Percentiles rank a stretch among this genome's conserved stretches.
phyloP scores from a whole-genome alignment of 805 yeast genomes.

The Nakazawaea ernobii region DNA sequence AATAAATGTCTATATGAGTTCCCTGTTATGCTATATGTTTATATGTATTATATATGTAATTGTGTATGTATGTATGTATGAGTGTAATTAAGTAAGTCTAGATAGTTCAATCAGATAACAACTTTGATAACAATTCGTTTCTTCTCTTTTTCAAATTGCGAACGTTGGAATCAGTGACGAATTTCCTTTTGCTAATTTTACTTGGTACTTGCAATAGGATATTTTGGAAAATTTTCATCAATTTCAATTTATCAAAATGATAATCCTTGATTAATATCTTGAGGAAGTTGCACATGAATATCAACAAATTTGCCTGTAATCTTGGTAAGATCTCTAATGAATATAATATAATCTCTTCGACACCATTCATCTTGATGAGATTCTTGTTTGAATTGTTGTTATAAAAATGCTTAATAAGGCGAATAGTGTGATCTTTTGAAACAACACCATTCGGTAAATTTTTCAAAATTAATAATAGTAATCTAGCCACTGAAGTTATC shows the following conservation, averaged over 20 bases:
- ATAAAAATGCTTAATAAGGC: slow-evolving; percentile 15
- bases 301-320: slow-evolving; percentile 34
- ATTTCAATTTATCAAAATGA: slow-evolving; percentile 16
- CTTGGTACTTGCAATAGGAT: slow-evolving; percentile 25
- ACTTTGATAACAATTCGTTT: slow-evolving; percentile 20
- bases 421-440: slow-evolving; percentile 23
- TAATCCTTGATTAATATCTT: slow-evolving; percentile 12
- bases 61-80: background rate
- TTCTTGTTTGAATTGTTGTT: background rate
- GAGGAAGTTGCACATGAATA: slow-evolving; percentile 33
- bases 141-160: slow-evolving; percentile 24
- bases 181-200: slow-evolving; percentile 18
- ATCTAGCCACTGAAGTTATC: slow-evolving; percentile 20
- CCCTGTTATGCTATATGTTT: background rate
- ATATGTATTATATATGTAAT: background rate
- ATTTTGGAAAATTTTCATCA: slow-evolving; percentile 24
- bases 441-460: slow-evolving; percentile 36
- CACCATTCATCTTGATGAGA: slow-evolving; percentile 12
- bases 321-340: slow-evolving; percentile 35
- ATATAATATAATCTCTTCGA: slow-evolving; percentile 21
- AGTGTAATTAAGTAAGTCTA: background rate
- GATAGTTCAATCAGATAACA: background rate
- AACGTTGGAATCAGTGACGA: slow-evolving; percentile 19
- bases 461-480: slow-evolving; percentile 24
- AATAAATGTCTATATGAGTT: too few relatives aligned